phyloP scores from a whole-genome alignment of 2,329 filamentous ascomycete species.

The Leptosphaerulina australis region DNA sequence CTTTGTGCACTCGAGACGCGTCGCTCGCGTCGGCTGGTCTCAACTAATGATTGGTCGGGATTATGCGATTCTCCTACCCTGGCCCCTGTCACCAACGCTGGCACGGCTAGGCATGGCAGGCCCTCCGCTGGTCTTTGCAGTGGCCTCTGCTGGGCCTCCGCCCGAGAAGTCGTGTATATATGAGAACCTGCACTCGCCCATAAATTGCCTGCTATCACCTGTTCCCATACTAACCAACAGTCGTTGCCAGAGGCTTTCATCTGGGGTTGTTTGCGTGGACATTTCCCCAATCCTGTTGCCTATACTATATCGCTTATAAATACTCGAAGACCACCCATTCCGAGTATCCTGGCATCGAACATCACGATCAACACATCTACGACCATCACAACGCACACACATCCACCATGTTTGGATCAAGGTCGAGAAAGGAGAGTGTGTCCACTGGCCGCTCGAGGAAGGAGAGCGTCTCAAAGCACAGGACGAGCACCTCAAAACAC shows the following conservation, averaged over 20 bases:
- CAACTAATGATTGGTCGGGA: conserved; percentile 44
- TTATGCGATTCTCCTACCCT: conserved; percentile 30
- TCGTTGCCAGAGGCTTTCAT: conserved; percentile 43
- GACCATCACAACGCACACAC: conserved; percentile 20
- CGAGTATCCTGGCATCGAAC: conserved; percentile 15
- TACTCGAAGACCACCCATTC: conserved; percentile 29
- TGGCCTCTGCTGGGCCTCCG: conserved; percentile 12
- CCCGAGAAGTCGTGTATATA: conserved; percentile 44
- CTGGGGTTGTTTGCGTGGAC: conserved; percentile 32
- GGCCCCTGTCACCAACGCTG: conserved; percentile 39
- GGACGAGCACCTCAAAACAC: conserved; percentile 44
- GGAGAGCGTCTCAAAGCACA: conserved; percentile 49
- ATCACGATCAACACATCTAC: conserved; percentile 12
- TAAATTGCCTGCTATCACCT: conserved; percentile 36
- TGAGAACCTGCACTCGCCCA: conserved; percentile 33
- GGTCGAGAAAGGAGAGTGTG: conserved; percentile 45
- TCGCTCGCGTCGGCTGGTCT: conserved; percentile 9
- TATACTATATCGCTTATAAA: conserved; percentile 38
- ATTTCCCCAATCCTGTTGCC: conserved; percentile 40
- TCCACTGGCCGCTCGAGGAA: conserved; percentile 39
- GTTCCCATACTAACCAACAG: conserved; percentile 30
- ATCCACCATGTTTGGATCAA: conserved; percentile 46
- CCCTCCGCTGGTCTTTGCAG: conserved; percentile 17
- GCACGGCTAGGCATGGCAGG: conserved; percentile 27
- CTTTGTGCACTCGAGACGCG: conserved; percentile 17